These are phyloP conservation scores for Leucocoprinus leucothites DNA, from an alignment of 768 basidiomycete species.

Conservation along the genomic window DNA sequence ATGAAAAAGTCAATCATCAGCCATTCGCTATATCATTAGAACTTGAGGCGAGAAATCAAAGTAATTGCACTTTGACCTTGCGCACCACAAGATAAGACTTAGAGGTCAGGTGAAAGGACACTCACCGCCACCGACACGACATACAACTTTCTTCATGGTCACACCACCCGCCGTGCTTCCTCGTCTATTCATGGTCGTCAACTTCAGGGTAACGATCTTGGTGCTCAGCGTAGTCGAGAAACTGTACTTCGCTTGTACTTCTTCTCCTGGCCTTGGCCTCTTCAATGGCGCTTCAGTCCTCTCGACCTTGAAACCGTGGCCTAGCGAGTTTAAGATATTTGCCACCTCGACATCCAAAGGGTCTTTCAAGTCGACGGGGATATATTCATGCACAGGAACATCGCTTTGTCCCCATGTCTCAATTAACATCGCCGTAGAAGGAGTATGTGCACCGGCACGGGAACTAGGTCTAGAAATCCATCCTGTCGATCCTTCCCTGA, in stretches of 20 bases:
- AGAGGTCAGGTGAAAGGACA: conserved; percentile 13
- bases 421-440: conserved; percentile 36
- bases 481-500: conserved; percentile 53
- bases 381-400: conserved; percentile 56
- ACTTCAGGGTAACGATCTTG: conserved; percentile 74
- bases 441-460: conserved; percentile 63
- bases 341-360: conserved; percentile 84
- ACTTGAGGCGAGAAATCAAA: conserved; percentile 1
- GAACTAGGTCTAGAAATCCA: conserved; percentile 66
- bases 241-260: conserved; percentile 81
- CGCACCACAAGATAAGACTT: neutral
- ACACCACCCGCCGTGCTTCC: conserved; percentile 48
- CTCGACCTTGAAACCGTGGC: conserved; percentile 75
- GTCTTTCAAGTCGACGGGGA: conserved; percentile 64
- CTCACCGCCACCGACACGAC: conserved; percentile 83
- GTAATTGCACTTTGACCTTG: neutral
- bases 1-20: conserved; percentile 8
- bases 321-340: conserved; percentile 65
- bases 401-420: conserved; percentile 6
- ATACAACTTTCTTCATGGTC: conserved; percentile 69
- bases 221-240: conserved; percentile 70
- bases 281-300: conserved; percentile 78
- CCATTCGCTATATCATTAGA: neutral
- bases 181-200: conserved; percentile 73
- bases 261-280: conserved; percentile 68